Conservation (phyloP, 768 basidiomycete genomes). For the Collybia mongolica region DNA sequence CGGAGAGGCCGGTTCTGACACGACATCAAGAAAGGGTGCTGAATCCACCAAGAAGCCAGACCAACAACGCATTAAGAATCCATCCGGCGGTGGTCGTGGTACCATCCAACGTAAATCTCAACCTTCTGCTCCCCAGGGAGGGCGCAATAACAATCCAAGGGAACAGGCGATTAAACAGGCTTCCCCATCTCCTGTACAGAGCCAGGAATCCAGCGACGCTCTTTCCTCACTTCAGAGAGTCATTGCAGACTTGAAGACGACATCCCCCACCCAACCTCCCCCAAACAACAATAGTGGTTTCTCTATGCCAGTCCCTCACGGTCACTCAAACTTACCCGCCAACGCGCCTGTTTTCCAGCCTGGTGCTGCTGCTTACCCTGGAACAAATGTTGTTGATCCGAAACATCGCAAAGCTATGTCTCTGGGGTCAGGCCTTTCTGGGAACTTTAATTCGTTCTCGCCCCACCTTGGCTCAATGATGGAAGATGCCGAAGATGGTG, state of each 20-base stretch:
- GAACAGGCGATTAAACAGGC: conserved; percentile 45
- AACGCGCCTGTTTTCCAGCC: conserved; percentile 80
- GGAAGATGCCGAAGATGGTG: conserved; percentile 74
- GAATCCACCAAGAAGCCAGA: conserved; percentile 58
- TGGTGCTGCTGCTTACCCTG: conserved; percentile 55
- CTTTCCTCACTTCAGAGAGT: conserved; percentile 88
- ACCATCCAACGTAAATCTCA: conserved; percentile 55
- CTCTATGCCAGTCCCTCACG: conserved; percentile 49
- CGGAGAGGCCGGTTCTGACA: conserved; percentile 72
- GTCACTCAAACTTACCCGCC: conserved; percentile 50
- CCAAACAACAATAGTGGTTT: conserved; percentile 39
- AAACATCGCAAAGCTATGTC: conserved; percentile 85
- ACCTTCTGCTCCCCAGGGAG: conserved; percentile 56
- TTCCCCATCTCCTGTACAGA: conserved; percentile 45
- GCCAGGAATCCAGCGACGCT: conserved; percentile 72
- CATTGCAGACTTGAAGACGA: conserved; percentile 90
- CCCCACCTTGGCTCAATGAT: conserved; percentile 83
- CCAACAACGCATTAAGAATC: conserved; percentile 51
- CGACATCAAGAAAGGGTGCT: conserved; percentile 56
- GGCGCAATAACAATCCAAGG: conserved; percentile 40
- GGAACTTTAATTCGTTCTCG: conserved; percentile 68
- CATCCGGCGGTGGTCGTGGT: conserved; percentile 45
- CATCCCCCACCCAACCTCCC: conserved; percentile 57
- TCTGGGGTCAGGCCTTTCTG: conserved; percentile 57
- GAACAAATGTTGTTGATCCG: conserved; percentile 45